A percentile compares a stretch with the other conserved stretches of the same genome.
These are phyloP conservation scores for Lachnellula arida DNA, from an alignment of 2,329 filamentous ascomycete genomes.

Conservation along the genomic window DNA sequence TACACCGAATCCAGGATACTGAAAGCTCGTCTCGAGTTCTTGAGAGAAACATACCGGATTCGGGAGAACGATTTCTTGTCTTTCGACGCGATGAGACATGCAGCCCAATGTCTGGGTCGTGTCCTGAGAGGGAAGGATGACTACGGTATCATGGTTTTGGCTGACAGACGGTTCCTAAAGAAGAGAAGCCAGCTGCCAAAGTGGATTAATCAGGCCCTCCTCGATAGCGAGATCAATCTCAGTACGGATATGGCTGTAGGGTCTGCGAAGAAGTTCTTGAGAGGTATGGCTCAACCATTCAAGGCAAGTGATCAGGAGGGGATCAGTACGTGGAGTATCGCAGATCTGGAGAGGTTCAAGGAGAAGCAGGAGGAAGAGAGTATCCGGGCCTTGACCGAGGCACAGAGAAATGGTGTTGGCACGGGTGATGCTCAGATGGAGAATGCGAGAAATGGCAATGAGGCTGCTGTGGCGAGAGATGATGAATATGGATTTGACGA, in stretches of 20 bases:
- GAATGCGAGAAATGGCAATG: conserved; percentile 18
- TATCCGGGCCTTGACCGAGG: conserved; percentile 57
- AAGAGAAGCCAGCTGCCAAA: conserved; percentile 88
- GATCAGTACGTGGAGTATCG: conserved; percentile 84
- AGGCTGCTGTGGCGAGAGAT: conserved; percentile 9
- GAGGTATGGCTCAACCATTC: conserved; percentile 90
- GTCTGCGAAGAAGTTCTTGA: conserved; percentile 81
- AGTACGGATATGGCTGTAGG: conserved; percentile 95
- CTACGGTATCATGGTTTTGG: conserved; percentile 99
- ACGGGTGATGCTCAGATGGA: conserved; percentile 3
- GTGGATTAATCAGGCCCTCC: conserved; percentile 88
- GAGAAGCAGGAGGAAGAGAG: conserved; percentile 66
- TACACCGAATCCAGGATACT: conserved; percentile 97
- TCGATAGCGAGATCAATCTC: conserved; percentile 81
- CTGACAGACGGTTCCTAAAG: conserved; percentile 88
- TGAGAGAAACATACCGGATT: conserved; percentile 96
- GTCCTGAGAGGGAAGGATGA: conserved; percentile 96
- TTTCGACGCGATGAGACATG: conserved; percentile 99
- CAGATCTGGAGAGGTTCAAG: conserved; percentile 74
- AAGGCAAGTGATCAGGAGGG: conserved; percentile 79
- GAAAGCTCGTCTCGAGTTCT: conserved; percentile 89
- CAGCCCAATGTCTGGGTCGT: conserved; percentile 90
- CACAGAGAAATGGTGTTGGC: conserved; percentile 20
- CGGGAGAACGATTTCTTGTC: conserved; percentile 96
- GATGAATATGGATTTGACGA: conserved; percentile 32